Evolutionary conservation across 2,329 filamentous ascomycete genomes (phyloP).

Genomic region (Alternaria ventricosa): DNA sequence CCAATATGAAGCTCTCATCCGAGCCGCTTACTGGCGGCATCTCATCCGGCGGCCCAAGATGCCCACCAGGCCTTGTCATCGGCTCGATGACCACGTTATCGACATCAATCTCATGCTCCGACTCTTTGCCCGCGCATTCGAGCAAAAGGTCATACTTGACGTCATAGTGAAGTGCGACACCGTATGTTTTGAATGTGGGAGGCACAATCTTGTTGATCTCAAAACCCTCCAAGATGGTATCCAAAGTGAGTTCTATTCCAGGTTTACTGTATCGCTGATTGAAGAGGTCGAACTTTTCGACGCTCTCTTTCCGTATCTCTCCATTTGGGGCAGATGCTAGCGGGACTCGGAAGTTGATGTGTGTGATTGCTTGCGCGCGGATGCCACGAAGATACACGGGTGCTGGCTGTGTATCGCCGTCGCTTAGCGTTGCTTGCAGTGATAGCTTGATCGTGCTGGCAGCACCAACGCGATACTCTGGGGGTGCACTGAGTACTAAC

Average conservation of each 20-base stretch:
- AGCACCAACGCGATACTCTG: slow-evolving; percentile 19
- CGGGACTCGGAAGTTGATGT: slow-evolving; percentile 23
- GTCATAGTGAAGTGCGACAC: slow-evolving; percentile 21
- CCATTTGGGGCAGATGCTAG: slow-evolving; percentile 7
- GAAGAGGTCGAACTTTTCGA: slow-evolving; percentile 26
- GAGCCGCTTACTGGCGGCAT: slow-evolving; percentile 9
- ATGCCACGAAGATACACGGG: slow-evolving; percentile 29
- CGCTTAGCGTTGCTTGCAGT: slow-evolving; percentile 13
- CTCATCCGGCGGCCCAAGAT: slow-evolving; percentile 22
- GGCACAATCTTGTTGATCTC: slow-evolving; percentile 22
- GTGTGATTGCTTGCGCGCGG: slow-evolving; percentile 20
- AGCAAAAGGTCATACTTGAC: slow-evolving; percentile 25
- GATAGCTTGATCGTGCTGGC: slow-evolving; percentile 20
- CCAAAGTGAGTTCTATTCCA: slow-evolving; percentile 14
- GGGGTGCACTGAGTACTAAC: slow-evolving; percentile 17
- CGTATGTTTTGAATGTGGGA: slow-evolving; percentile 29
- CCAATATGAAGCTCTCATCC: slow-evolving; percentile 3
- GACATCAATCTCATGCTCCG: slow-evolving; percentile 22
- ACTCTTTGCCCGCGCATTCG: slow-evolving; percentile 26
- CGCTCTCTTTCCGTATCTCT: slow-evolving; percentile 13
- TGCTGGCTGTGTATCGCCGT: slow-evolving; percentile 7
- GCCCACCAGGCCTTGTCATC: slow-evolving; percentile 23
- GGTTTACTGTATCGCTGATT: slow-evolving; percentile 28
- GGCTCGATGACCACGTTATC: slow-evolving; percentile 21
- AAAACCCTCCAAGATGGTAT: slow-evolving; percentile 16